Percentiles rank a stretch among this genome's conserved stretches.
Conservation (phyloP, 208 protist genomes). For the Acanthamoeba lenticulata region DNA sequence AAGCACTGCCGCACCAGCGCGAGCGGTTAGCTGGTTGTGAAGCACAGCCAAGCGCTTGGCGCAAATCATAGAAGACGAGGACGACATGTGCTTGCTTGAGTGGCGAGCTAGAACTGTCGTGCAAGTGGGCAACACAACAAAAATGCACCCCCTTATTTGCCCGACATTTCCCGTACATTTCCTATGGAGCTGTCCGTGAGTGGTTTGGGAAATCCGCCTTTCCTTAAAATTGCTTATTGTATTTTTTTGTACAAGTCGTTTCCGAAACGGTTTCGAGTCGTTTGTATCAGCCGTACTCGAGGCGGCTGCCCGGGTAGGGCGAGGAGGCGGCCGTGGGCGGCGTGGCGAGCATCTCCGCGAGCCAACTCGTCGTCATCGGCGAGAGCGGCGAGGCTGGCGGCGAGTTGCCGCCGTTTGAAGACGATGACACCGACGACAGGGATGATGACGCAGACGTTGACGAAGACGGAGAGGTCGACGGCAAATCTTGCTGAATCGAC, state of each 20-base stretch:
- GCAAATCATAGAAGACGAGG: neutral
- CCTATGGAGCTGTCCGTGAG: too few species aligned
- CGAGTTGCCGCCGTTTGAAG: neutral
- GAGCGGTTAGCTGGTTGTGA: neutral
- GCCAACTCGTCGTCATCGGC: conserved; percentile 13
- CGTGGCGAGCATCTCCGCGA: conserved; percentile 14
- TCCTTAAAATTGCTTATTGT: too few species aligned
- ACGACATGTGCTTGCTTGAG: too few species aligned
- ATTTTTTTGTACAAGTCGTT: too few species aligned
- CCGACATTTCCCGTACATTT: too few species aligned
- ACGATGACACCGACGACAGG: neutral
- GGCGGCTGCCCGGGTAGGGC: too few species aligned
- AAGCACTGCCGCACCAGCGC: neutral
- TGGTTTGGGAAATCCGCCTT: too few species aligned
- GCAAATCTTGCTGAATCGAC: neutral
- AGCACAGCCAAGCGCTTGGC: neutral
- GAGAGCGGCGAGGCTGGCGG: neutral
- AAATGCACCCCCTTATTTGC: too few species aligned
- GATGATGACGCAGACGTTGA: neutral
- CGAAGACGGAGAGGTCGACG: neutral
- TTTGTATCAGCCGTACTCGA: too few species aligned
- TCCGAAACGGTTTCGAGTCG: too few species aligned
- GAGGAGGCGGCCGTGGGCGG: neutral
- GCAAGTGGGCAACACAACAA: too few species aligned
- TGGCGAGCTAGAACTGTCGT: too few species aligned